Conservation (phyloP, 148 eudicot genomes). For the Pharnaceum exiguum region DNA sequence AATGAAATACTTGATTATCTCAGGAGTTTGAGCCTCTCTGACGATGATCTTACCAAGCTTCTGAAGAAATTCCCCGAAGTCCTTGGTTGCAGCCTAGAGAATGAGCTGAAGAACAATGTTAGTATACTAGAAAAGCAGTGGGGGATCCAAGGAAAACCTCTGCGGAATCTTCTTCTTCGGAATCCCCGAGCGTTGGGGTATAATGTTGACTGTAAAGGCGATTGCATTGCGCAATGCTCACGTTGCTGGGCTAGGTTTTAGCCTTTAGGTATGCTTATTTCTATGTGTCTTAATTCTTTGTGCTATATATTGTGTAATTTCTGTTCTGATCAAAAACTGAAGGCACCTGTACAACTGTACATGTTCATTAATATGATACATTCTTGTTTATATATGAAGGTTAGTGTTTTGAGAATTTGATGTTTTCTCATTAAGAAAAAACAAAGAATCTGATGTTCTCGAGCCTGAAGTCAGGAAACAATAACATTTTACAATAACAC, state of each 20-base stretch:
- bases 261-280: conserved; percentile 1
- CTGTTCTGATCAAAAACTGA: neutral
- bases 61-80: conserved; percentile 96
- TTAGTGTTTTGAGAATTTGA: no score
- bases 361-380: no score
- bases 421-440: no score
- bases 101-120: conserved; percentile 68
- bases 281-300: neutral
- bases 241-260: conserved; percentile 98
- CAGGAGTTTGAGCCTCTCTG: conserved; percentile 66
- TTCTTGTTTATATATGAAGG: no score
- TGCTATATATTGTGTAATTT: neutral
- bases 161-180: conserved; percentile 69
- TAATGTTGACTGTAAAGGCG: conserved; percentile 94
- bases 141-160: conserved; percentile 80
- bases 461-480: no score
- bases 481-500: no score
- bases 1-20: conserved; percentile 53
- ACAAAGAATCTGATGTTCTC: no score
- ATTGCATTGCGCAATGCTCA: conserved; percentile 92
- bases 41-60: conserved; percentile 68
- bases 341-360: no score
- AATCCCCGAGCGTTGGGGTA: conserved; percentile 87
- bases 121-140: conserved; percentile 58
- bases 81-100: conserved; percentile 80